Percentiles rank a stretch among this genome's conserved stretches.
These are phyloP conservation scores for Stromatinia cepivora DNA, from an alignment of 2,329 filamentous ascomycete species.

Conservation along the genomic window DNA sequence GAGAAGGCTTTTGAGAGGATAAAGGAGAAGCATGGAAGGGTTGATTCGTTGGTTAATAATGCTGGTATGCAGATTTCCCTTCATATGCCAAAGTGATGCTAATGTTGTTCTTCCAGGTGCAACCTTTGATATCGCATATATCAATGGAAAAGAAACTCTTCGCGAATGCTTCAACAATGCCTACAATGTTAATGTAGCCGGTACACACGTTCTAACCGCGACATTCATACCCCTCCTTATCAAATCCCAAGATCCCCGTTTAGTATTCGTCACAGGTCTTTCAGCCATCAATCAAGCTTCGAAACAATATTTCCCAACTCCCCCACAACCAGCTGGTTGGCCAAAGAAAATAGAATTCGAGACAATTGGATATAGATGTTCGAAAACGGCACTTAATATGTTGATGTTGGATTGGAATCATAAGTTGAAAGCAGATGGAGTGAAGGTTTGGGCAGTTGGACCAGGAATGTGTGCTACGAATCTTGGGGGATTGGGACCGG, in stretches of 20 bases:
- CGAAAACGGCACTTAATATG: slow-evolving; percentile 52
- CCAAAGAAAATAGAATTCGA: slow-evolving; percentile 42
- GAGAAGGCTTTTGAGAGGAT: slow-evolving; percentile 30
- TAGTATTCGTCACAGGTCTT: slow-evolving; percentile 50
- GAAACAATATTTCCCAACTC: slow-evolving; percentile 31
- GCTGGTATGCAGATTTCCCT: slow-evolving; percentile 29
- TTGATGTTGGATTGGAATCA: slow-evolving; percentile 50
- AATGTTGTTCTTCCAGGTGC: slow-evolving; percentile 24
- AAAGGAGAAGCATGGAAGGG: slow-evolving; percentile 23
- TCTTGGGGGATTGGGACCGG: slow-evolving; percentile 41
- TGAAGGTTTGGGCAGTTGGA: slow-evolving; percentile 51
- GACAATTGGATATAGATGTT: slow-evolving; percentile 44
- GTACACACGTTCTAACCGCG: slow-evolving; percentile 39
- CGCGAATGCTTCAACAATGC: slow-evolving; percentile 35
- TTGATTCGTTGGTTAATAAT: slow-evolving; percentile 34
- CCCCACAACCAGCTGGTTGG: slow-evolving; percentile 43
- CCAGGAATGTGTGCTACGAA: slow-evolving; percentile 53
- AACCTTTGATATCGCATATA: slow-evolving; percentile 40
- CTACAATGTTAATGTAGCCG: slow-evolving; percentile 41
- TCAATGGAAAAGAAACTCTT: slow-evolving; percentile 35
- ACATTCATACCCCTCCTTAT: slow-evolving; percentile 43
- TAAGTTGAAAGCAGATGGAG: slow-evolving; percentile 49
- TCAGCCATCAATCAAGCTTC: slow-evolving; percentile 40
- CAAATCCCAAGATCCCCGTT: slow-evolving; percentile 46
- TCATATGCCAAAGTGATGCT: background rate